Evolutionary conservation across 495 filamentous ascomycete genomes (phyloP), one percentile per base, ranked within the genome.

Genomic region (Hypoxylon perforatum): DNA sequence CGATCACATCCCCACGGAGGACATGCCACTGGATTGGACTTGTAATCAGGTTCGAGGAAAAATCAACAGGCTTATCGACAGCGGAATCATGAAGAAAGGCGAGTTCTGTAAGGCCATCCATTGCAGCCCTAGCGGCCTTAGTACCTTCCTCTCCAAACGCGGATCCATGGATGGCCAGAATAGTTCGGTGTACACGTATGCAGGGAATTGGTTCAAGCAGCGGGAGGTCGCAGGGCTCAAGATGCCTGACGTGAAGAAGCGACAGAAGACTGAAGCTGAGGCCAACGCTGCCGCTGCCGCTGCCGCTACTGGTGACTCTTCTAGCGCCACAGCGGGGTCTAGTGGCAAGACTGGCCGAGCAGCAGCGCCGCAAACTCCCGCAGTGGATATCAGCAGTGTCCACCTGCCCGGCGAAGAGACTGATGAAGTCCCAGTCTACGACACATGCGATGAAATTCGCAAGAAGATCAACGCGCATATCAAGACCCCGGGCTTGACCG

Each of bases 361-460:
- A 3, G 7, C 36, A 9, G 52, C 46, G 21, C 17, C 44, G 50
- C 44, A 30, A 35, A 57, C 17, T 28, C 4, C 61, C 57, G 54
- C 1, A 25, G 47, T 25, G 14, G 78, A 84, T 57, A 51, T 82
- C 36, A 73, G 65, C 52, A 68, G 59, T 18, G 54, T 85, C 14
- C 17, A 70, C 11, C 75, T 85, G 0, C 65, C 69, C 1, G 79
- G 83, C 25, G 83, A 86, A 65, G 76, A 75, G 18, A 68, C 69
- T 4, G 76, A 80, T 30, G 46, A 33, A 0, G 81, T 87, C 5
- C 71, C 73, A 1, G 70, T 87, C 21, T 86, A 75, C 68, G 83
- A 88, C 61, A 81, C 82, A 9, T 89, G 85, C 66, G 83, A 88
- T 59, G 84, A 86, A 56, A 67, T 88, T 35, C 80, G 84, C 15